phyloP scores from a whole-genome alignment of 2,329 filamentous ascomycete genomes.

The Gliomastix tumulicola region DNA sequence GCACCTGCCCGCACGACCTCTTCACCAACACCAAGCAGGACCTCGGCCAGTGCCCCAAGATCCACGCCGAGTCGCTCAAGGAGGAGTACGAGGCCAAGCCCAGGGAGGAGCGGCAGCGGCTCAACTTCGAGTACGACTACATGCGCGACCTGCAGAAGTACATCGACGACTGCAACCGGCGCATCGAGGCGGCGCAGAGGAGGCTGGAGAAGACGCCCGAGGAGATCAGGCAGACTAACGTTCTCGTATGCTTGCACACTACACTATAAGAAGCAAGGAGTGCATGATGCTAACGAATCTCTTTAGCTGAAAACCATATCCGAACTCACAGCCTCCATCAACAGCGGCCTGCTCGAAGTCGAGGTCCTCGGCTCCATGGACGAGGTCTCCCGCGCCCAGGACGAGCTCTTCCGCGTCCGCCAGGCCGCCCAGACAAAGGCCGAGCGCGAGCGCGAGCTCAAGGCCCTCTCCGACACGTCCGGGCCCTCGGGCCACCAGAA shows the following conservation, averaged over 20 bases:
- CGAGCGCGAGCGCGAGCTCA: constrained; percentile 81
- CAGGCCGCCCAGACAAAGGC: constrained; percentile 75
- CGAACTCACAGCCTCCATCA: constrained; percentile 71
- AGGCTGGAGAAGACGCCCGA: constrained; percentile 95
- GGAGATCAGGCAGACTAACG: constrained; percentile 92
- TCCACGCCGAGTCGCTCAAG: constrained; percentile 84
- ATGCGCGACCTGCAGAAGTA: constrained; percentile 93
- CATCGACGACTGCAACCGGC: constrained; percentile 91
- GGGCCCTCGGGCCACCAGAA: constrained; percentile 96
- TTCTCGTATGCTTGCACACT: constrained; percentile 56
- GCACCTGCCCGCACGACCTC: constrained; percentile 94
- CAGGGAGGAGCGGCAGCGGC: constrained; percentile 64
- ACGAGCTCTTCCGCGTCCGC: constrained; percentile 81
- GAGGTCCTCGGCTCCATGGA: constrained; percentile 77
- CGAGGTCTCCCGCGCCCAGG: constrained; percentile 73
- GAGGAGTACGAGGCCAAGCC: constrained; percentile 76
- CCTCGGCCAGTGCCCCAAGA: constrained; percentile 78
- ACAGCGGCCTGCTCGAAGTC: constrained; percentile 78
- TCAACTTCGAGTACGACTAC: constrained; percentile 95
- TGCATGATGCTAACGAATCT: no score
- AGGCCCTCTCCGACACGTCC: constrained; percentile 82
- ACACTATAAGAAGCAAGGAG: no score
- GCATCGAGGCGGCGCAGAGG: constrained; percentile 85
- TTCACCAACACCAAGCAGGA: constrained; percentile 99
- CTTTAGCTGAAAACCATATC: constrained; percentile 68